Conservation (phyloP, 768 basidiomycete genomes). For the Auriscalpium orientale region DNA sequence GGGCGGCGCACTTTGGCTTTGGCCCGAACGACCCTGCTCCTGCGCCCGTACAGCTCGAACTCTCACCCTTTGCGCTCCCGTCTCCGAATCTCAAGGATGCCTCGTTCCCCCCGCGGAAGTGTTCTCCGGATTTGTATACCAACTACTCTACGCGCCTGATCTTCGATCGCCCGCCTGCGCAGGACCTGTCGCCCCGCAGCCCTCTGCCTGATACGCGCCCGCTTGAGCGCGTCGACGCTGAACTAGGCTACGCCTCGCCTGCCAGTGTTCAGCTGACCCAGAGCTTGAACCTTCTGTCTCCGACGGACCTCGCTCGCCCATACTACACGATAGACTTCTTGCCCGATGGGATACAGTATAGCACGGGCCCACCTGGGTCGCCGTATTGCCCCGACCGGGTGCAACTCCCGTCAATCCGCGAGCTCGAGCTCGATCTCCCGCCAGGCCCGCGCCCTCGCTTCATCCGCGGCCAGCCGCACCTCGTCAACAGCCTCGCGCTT, state of each 20-base stretch:
- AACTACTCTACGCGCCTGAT: background rate
- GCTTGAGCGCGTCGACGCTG: too few relatives aligned
- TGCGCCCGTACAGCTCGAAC: background rate
- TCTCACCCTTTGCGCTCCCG: background rate
- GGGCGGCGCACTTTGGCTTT: background rate
- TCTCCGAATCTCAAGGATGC: background rate
- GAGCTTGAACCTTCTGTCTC: too few relatives aligned
- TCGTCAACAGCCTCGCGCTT: background rate
- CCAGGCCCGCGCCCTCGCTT: background rate
- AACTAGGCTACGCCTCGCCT: too few relatives aligned
- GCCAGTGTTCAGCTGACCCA: too few relatives aligned
- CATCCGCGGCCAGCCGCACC: background rate
- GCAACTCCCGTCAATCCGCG: background rate
- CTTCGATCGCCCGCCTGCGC: background rate
- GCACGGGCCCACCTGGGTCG: too few relatives aligned
- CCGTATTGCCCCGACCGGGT: too few relatives aligned
- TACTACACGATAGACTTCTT: too few relatives aligned
- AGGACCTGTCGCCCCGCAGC: background rate
- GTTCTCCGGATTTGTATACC: background rate
- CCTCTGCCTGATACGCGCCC: background rate
- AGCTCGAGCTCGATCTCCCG: background rate
- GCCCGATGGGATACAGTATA: too few relatives aligned
- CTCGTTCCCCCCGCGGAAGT: background rate
- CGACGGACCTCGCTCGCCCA: too few relatives aligned
- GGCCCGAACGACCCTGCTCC: background rate